Conservation (phyloP, 345 rosid species). For the Citrus sinensis region DVS_A1.0 CM039168.1:2129001-2129500, state of each 20-base stretch:
- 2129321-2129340: slow-evolving; percentile 41
- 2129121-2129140: slow-evolving; percentile 54
- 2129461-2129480: slow-evolving; percentile 38
- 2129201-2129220: background rate
- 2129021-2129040: slow-evolving; percentile 40
- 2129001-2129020: slow-evolving; percentile 46
- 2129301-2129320: background rate
- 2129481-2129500: slow-evolving; percentile 43
- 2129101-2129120: slow-evolving; percentile 26
- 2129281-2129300: slow-evolving; percentile 51
- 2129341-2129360: slow-evolving; percentile 29
- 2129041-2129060: too few relatives aligned
- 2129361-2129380: slow-evolving; percentile 39
- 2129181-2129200: slow-evolving; percentile 2
- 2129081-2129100: slow-evolving; percentile 47
- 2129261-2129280: background rate
- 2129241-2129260: slow-evolving; percentile 32
- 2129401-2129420: slow-evolving; percentile 41
- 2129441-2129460: slow-evolving; percentile 49
- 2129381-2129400: slow-evolving; percentile 47
- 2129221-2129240: slow-evolving; percentile 29
- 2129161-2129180: slow-evolving; percentile 35
- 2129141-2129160: slow-evolving; percentile 37
- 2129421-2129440: slow-evolving; percentile 27
- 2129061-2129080: slow-evolving; percentile 34